Evolutionary conservation across 441 rosid species (phyloP), one percentile per base, ranked within the genome.

Genomic region (Francoa sonchifolia): DNA sequence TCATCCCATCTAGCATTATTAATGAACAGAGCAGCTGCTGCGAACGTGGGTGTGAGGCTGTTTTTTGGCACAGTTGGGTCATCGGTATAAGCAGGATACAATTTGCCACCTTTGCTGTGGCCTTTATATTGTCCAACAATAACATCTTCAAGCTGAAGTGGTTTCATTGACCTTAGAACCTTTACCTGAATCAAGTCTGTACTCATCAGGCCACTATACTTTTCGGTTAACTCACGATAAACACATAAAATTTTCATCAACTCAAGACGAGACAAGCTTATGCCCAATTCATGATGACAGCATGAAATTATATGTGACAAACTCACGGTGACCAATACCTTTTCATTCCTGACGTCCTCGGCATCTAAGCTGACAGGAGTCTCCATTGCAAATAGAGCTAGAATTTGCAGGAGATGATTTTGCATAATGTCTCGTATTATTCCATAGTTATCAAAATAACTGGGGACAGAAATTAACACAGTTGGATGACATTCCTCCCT

Each of bases 351-450:
- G 40, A 79, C 59, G 63, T 89, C 95, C 68, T 89, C 97, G 14
- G 86, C 97, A 40, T 79, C 94, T 58, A 89, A 76, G 76, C 95
- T 89, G 47, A 89, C 88, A 6, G 94, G 97, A 2, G 94, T 73
- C 69, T 85, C 97, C 97, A 85, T 89, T 14, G 97, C 95, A 29
- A 89, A 89, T 12, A 89, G 68, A 13, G 94, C 76, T 26, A 89
- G 57, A 47, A 85, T 85, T 74, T 89, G 98, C 59, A 89, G 58
- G 36, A 89, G 83, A 74, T 89, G 98, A 43, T 84, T 85, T 51
- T 89, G 98, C 94, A 82, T 82, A 58, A 89, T 79, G 52, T 89
- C 98, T 38, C 96, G 47, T 48, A 89, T 85, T 58, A 89, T 89
- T 27, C 98, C 96, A 47, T 89, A 85, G 56, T 74, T 58, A 42